Base-by-base conservation (phyloP, 2,329 filamentous ascomycete species). In the Fusarium concolor region DNA sequence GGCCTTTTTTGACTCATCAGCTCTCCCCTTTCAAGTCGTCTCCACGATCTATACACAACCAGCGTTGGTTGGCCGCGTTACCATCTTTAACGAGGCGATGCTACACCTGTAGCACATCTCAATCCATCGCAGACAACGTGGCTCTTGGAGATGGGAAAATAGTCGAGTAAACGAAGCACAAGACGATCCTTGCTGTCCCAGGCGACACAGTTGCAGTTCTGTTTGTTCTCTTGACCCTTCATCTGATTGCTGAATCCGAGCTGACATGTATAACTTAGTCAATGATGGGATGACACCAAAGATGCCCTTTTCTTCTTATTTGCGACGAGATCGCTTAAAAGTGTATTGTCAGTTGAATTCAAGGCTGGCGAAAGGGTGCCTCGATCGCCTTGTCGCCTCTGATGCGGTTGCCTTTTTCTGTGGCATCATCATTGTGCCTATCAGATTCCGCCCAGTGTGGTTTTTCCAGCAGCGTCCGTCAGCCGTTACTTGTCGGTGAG, bases 251-350 rank as follows among this genome's bases (percentile, higher is more conserved):
- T 47, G 28, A 58, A 52, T 39, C 17, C 42, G 51, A 47, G 63
- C 65, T 68, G 41, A 69, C 65, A 54, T 46, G 43, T 47, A 69
- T 62, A 39, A 49, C 65, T 58, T 52, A 55, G 50, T 39, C 20
- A 31, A 55, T 38, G 38, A 50, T 49, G 33, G 14, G 18, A 51
- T 35, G 15, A 31, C 35, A 37, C 33, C 17, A 24, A 22, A 47
- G 37, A 11, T 44, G 15, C 14, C 24, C 17, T 15, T 37, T 46
- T 20, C 22, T 44, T 18, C 39, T 46, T 18, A 11, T 53, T 29
- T 22, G 28, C 11, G 38, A 38, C 39, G 46, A 33, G 33, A 15
- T 35, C 38, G 20, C 26, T 37, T 35, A 17, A 38, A 53, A 47
- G 29, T 55, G 52, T 39, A 33, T 33, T 29, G 10, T 42, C 41